These are phyloP conservation scores for Fusarium sp. DNA, from an alignment of 2,329 filamentous ascomycete species.

Conservation along the genomic window DNA sequence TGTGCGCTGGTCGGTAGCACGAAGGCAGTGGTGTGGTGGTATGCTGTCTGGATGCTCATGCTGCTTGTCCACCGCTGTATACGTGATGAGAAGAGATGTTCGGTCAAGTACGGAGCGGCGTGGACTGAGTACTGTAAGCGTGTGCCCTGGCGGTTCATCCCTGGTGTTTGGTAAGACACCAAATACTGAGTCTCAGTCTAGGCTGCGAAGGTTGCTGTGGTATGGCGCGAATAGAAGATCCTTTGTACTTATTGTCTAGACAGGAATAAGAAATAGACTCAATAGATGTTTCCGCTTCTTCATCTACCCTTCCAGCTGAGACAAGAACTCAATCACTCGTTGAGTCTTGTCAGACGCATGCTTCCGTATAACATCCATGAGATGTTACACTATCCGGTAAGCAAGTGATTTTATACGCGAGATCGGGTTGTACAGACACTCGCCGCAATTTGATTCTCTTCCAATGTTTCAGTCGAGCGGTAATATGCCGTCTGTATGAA, in stretches of 20 bases:
- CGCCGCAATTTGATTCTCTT: not conserved
- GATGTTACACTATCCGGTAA: not conserved
- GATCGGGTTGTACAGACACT: not conserved
- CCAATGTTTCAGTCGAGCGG: not conserved
- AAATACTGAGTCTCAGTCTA: not conserved
- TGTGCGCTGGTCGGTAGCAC: conserved; percentile 57
- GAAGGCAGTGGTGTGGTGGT: conserved; percentile 58
- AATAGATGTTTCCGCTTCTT: not conserved
- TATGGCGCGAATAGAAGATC: not conserved
- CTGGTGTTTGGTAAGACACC: conserved; percentile 46
- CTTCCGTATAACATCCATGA: not conserved
- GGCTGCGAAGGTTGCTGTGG: not conserved
- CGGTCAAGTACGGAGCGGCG: conserved; percentile 58
- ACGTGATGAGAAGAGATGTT: conserved; percentile 59
- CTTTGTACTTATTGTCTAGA: not conserved
- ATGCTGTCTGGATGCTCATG: conserved; percentile 59
- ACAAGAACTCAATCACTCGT: not conserved
- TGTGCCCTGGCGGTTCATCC: conserved; percentile 58
- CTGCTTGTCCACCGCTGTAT: conserved; percentile 60
- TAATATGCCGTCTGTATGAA: fast-evolving
- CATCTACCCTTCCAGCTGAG: not conserved
- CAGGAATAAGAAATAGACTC: not conserved
- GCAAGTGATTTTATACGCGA: not conserved
- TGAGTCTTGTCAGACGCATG: too few relatives aligned
- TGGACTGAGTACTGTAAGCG: conserved; percentile 59